Evolutionary conservation across 768 basidiomycete species (phyloP), one percentile per base, ranked within the genome.

Genomic region (Mycena polygramma): DNA sequence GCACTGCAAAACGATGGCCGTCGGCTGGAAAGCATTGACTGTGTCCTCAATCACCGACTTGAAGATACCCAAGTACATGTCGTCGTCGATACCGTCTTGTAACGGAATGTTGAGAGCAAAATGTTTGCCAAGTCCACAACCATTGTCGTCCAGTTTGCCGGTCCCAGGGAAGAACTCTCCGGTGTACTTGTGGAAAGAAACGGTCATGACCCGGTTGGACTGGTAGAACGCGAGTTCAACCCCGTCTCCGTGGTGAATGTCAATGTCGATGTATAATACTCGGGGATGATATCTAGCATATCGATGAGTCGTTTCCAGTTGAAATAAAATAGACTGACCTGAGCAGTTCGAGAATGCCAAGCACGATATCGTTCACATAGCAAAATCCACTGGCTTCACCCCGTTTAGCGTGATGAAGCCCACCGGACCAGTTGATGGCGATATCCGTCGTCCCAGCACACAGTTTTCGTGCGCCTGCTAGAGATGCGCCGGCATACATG

Each of bases 81-180:
- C 94, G 79, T 99, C 97, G 84, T 98, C 96, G 76, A 99, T 93
- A 11, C 97, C 97, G 76, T 99, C 98, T 79, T 92, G 93, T 0
- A 99, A 84, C 0, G 97, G 97, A 0, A 99, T 94, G 77, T 99
- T 99, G 51, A 99, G 85, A 69, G 91, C 93, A 79, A 99, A 99
- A 78, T 99, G 92, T 81, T 97, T 98, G 62, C 97, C 97, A 1
- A 90, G 79, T n/a, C 91, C 92, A 22, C 86, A 85, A 17, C 95
- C 94, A 70, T 95, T 95, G 82, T 99, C 97, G 77, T 97, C 94
- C 11, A 98, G 86, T 80, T 96, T 96, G 19, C 97, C 97, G 0
- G 97, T 99, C 0, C 97, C 96, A 0, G 97, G 97, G 80, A 99
- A 99, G 86, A 99, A 99, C 76, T 97, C 95, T 65, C 95, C 96